Evolutionary conservation across 139 green algal species (phyloP), one percentile per base, ranked within the genome.

Genomic region (Coccomyxa sp.): DNA sequence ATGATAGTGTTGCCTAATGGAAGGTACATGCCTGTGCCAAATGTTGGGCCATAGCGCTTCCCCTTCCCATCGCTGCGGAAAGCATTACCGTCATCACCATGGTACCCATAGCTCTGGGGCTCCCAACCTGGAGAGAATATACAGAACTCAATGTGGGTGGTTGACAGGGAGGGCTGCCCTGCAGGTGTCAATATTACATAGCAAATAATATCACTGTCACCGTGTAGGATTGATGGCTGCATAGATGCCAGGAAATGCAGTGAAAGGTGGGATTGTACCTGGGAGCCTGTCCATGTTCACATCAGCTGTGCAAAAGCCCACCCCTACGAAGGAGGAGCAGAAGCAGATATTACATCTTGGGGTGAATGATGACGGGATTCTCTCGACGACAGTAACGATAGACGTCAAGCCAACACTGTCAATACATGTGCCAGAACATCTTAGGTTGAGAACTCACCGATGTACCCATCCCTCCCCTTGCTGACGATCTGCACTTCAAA

Each of bases 21-120:
- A 1, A 79, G 3, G 27, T 16, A 67, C 78, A 10, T 13, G 87
- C 90, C 90, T 88, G 89, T 91, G 25, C 57, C 85, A 81, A 90
- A 95, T 7, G 31, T 81, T 17, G 91, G 91, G 0, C 91, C 91
- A 83, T 92, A 95, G 10, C 75, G 58, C 18, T 77, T 79, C n/a
- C 91, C 91, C 28, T 82, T 88, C 31, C 91, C 91, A 68, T 76
- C 83, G 25, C 87, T 90, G 28, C 86, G 79, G 77, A 98, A 98
- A 0, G 88, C 88, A 76, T 92, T 84, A 21, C 93, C 91, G 78
- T 96, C 92, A 78, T 96, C 92, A 0, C 93, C 93, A 67, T 96
- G 93, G 82, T 96, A 96, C 15, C 94, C 93, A 76, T 96, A 98
- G 23, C 88, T 94, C 83, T 93, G 88, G 0, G 81, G 57, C 77